phyloP scores from a whole-genome alignment of 139 green algal genomes.

The Microglena sp. region DNA sequence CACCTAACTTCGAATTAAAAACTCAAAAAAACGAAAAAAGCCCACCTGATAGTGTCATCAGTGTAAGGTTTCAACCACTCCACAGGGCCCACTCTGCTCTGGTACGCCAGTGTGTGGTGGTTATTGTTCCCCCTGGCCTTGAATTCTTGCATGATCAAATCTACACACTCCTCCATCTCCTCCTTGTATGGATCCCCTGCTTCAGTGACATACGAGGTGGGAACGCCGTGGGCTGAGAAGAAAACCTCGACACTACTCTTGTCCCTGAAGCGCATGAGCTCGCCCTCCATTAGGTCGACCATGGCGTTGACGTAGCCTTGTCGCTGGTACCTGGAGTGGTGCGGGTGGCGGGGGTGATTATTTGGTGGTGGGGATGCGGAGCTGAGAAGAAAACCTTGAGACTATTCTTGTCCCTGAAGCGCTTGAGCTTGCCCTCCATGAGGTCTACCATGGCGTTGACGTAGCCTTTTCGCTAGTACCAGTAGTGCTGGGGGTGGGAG shows the following conservation, averaged over 20 bases:
- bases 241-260: conserved; percentile 52
- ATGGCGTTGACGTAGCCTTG: conserved; percentile 85
- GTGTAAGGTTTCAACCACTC: conserved; percentile 99
- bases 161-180: conserved; percentile 98
- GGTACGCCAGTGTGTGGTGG: conserved; percentile 92
- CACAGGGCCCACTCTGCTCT: conserved; percentile 88
- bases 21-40: too few species aligned
- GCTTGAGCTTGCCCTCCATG: conserved; percentile 67
- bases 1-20: too few species aligned
- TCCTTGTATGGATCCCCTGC: conserved; percentile 95
- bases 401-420: conserved; percentile 40
- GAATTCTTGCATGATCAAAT: conserved; percentile 88
- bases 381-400: conserved; percentile 5
- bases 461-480: conserved; percentile 84
- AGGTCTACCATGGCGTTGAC: conserved; percentile 88
- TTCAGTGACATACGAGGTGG: conserved; percentile 88
- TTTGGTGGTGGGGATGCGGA: conserved; percentile 59
- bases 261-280: conserved; percentile 54
- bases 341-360: not conserved
- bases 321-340: conserved; percentile 65
- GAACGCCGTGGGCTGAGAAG: conserved; percentile 96
- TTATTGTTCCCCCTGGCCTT: conserved; percentile 55
- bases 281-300: conserved; percentile 80
- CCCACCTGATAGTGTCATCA: conserved; percentile 82
- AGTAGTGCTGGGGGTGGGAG: conserved; percentile 6